Conservation (phyloP, 1,284 basidiomycete genomes). For the Apiotrichum laibachii region DNA sequence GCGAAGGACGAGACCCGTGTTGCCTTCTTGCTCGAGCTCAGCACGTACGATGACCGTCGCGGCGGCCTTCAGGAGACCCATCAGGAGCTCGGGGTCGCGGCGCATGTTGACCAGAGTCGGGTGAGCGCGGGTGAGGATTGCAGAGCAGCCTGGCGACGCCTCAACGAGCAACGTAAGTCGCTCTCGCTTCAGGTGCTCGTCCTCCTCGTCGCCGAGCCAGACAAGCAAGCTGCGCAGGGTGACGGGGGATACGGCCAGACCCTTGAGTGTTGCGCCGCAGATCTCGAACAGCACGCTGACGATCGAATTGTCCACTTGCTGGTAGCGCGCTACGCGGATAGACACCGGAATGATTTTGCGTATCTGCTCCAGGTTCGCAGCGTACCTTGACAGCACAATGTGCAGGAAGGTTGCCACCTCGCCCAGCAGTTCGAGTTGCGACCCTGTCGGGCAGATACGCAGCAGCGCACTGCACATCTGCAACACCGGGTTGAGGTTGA, state of each 20-base stretch:
- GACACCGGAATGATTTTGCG: constrained; percentile 8
- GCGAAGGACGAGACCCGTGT: constrained; percentile 18
- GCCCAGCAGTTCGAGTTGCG: constrained; percentile 26
- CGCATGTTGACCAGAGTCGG: constrained; percentile 13
- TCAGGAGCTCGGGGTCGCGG: constrained; percentile 19
- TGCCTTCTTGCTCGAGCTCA: constrained; percentile 26
- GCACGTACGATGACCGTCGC: constrained; percentile 29
- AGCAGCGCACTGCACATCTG: constrained; percentile 21
- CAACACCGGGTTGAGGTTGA: constrained; percentile 38
- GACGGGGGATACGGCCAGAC: constrained; percentile 19
- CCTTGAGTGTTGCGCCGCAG: constrained; percentile 26
- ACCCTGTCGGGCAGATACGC: constrained; percentile 12
- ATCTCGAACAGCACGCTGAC: constrained; percentile 31
- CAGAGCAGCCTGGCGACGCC: constrained; percentile 26
- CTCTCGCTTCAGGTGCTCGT: not conserved
- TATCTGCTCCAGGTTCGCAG: constrained; percentile 20
- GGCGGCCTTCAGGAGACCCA: constrained; percentile 22
- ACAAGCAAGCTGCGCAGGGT: constrained; percentile 30
- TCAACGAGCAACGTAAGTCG: constrained; percentile 17
- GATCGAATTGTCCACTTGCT: constrained; percentile 29
- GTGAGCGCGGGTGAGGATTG: constrained; percentile 32
- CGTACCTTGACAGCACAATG: constrained; percentile 27
- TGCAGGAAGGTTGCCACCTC: constrained; percentile 38
- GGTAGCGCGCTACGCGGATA: constrained; percentile 8
- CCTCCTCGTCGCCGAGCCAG: constrained; percentile 12